phyloP scores from a whole-genome alignment of 2,329 filamentous ascomycete species.

The Neofusicoccum sp. region DNA sequence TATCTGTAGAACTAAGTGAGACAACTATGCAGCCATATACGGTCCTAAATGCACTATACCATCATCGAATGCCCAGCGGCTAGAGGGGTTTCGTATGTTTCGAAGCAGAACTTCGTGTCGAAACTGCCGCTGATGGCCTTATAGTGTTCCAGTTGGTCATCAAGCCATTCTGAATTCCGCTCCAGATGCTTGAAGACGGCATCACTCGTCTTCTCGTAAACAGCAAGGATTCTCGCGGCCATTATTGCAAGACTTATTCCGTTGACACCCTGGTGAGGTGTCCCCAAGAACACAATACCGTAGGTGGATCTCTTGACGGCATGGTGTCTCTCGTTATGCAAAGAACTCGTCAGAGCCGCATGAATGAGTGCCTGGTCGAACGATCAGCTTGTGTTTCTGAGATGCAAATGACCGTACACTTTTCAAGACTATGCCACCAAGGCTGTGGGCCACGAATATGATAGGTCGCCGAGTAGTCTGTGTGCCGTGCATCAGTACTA shows the following conservation, averaged over 20 bases:
- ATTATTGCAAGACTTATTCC: constrained; percentile 30
- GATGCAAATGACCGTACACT: constrained; percentile 23
- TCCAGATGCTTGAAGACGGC: constrained; percentile 33
- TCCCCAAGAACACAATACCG: constrained; percentile 42
- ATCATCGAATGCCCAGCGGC: constrained; percentile 27
- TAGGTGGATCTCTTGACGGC: constrained; percentile 38
- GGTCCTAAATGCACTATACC: constrained; percentile 18
- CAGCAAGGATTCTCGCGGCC: constrained; percentile 34
- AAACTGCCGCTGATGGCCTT: constrained; percentile 36
- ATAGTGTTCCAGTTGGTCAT: constrained; percentile 37
- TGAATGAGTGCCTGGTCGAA: constrained; percentile 36
- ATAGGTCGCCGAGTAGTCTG: constrained; percentile 32
- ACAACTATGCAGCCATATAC: neutral
- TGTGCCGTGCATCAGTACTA: neutral
- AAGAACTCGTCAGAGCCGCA: constrained; percentile 30
- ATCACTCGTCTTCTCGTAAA: constrained; percentile 32
- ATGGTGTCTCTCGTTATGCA: constrained; percentile 29
- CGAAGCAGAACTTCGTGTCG: constrained; percentile 35
- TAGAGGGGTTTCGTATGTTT: constrained; percentile 31
- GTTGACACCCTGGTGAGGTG: constrained; percentile 38
- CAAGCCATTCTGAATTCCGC: constrained; percentile 37
- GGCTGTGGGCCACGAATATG: constrained; percentile 34
- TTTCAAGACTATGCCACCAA: constrained; percentile 36
- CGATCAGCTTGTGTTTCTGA: neutral
- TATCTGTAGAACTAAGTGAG: constrained; percentile 26